A percentile compares a stretch with the other conserved stretches of the same genome.
Evolutionary conservation across 352 stramenopile species (phyloP).

Genomic region (Globisporangium megalacanthum): DNA sequence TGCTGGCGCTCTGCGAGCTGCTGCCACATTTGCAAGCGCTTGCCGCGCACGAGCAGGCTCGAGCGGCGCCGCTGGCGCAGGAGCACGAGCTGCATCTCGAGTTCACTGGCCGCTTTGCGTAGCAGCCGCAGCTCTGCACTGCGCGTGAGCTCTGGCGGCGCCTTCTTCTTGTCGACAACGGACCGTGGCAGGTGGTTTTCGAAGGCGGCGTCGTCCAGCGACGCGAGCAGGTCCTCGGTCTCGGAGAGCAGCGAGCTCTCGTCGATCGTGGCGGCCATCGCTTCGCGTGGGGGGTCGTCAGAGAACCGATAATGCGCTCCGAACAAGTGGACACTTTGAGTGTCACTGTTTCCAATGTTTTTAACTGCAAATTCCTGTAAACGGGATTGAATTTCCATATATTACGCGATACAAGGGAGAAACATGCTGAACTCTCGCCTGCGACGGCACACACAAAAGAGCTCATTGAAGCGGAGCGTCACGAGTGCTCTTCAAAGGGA

Average conservation of each 20-base stretch:
- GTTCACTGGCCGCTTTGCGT: background rate
- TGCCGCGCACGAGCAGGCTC: background rate
- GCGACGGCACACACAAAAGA: background rate
- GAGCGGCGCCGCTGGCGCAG: conserved; percentile 4
- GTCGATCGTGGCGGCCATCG: conserved; percentile 1
- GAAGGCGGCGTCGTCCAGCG: conserved; percentile 8
- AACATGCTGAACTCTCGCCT: no score
- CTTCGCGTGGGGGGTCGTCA: background rate
- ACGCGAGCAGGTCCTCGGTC: conserved; percentile 6
- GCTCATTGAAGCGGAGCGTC: background rate
- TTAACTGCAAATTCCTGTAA: no score
- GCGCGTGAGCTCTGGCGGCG: background rate
- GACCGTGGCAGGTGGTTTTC: background rate
- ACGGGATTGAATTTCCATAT: no score
- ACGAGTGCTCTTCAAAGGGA: background rate
- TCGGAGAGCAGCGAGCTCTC: conserved; percentile 12
- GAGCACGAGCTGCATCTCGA: conserved; percentile 5
- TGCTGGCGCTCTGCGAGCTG: conserved; percentile 6
- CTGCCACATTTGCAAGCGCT: conserved; percentile 7
- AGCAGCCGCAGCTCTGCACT: conserved; percentile 3
- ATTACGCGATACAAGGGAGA: no score
- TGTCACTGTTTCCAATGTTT: background rate
- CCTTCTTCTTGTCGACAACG: background rate
- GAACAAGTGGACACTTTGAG: background rate
- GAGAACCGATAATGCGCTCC: background rate